Base-by-base conservation (phyloP, 2,329 filamentous ascomycete species). In the Aspergillus terreus region DNA sequence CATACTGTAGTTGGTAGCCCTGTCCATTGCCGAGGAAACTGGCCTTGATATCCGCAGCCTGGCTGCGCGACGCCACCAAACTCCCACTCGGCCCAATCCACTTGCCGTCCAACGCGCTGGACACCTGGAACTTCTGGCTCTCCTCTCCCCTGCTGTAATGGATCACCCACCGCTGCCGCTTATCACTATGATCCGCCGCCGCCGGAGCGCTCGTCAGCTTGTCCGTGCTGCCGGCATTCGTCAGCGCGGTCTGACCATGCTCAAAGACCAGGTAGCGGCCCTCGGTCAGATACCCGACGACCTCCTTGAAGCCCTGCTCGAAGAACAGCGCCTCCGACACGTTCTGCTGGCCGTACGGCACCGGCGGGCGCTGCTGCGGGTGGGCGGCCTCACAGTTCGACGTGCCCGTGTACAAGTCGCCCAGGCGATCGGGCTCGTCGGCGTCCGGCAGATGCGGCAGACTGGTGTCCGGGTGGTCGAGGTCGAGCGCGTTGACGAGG, bases 261-360 rank as follows among this genome's bases (percentile, higher is more conserved):
- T 80, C 78, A 49, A 82, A 77, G 4, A 77, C 75, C 12, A 82
- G 69, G 58, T 77, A 81, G 15, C 79, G 77, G 10, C 80, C 80
- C 59, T 82, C 80, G 4, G 78, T 82, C 23, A 82, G 65, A 19
- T 73, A 68, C 1, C 80, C 80, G 2, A 79, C 68, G 27, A 79
- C 71, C 30, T 71, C 59, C 63, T 83, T 83, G 71, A 76, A 82
- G 1, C 80, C 80, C 35, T 77, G 66, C 57, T 82, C 80, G n/a
- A 75, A 76, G 38, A 71, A 71, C 30, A 65, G 57, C 4, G 61
- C 47, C 7, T 66, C 61, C 25, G 50, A 65, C 2, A 65, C 67
- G 9, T 71, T 68, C 7, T 75, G 69, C 17, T 70, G 57, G 10
- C 71, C 73, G 58, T 81, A 82, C 0, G 80, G 80, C 2, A 80